Percentiles rank a stretch among this genome's conserved stretches.
Evolutionary conservation across 2,329 filamentous ascomycete species (phyloP).

Genomic region (Penicillium sp.): DNA sequence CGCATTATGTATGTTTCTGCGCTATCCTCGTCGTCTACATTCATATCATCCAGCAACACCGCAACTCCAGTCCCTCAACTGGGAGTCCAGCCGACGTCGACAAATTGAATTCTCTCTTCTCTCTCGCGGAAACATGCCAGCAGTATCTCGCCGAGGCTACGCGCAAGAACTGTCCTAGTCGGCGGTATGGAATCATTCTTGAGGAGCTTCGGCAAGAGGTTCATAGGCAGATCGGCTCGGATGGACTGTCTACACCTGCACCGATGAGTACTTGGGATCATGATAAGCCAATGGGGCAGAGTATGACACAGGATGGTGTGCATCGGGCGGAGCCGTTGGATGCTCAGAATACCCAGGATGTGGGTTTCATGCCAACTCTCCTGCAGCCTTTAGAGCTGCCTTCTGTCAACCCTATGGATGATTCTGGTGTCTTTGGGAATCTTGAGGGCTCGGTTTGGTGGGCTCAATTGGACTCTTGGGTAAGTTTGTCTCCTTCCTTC

Average conservation of each 20-base stretch:
- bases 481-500: conserved; percentile 22
- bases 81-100: conserved; percentile 18
- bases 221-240: conserved; percentile 30
- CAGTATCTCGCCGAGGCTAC: conserved; percentile 46
- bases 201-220: conserved; percentile 45
- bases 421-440: conserved; percentile 30
- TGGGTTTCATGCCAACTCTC: conserved; percentile 17
- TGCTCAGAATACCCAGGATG: conserved; percentile 5
- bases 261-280: not conserved
- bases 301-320: not conserved
- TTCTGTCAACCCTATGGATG: conserved; percentile 20
- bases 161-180: conserved; percentile 44
- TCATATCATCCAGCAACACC: conserved; percentile 40
- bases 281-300: not conserved
- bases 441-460: conserved; percentile 38
- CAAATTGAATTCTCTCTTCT: conserved; percentile 33
- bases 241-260: not conserved
- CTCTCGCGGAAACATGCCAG: conserved; percentile 44
- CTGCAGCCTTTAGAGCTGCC: conserved; percentile 20
- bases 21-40: conserved; percentile 42
- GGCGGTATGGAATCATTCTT: conserved; percentile 47
- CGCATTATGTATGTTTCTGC: conserved; percentile 42
- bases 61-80: conserved; percentile 21
- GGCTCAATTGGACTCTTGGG: conserved; percentile 39
- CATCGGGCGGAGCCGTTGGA: conserved; percentile 9